Base-by-base conservation (phyloP, 805 yeast species). In the Yamadazyma philogaea region DNA sequence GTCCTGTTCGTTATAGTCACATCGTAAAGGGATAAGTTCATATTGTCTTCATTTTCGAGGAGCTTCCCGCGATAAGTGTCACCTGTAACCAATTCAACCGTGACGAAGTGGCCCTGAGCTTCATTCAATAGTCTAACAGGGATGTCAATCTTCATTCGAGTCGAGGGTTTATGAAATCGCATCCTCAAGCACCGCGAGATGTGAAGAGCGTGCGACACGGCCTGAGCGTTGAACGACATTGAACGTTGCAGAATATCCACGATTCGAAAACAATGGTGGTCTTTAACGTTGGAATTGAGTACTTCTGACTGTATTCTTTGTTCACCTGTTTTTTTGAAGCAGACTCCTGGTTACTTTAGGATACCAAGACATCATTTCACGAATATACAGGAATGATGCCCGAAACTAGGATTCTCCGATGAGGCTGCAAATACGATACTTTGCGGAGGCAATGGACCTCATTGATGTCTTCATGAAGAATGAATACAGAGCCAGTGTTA, bases 91-190 rank as follows among this genome's bases (percentile, higher is more conserved):
- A 91, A 76, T 60, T 91, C 99, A 14, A 91, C 60, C 1, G 95
- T 79, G 7, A 91, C 81, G 3, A 81, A 68, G 58, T 91, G 98
- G 37, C 97, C 96, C 71, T 83, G 75, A 1, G 96, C 86, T 64
- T 90, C 99, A 57, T 80, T 85, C 38, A 91, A 72, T 19, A 91
- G 81, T 62, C 88, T 84, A 15, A 89, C 81, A 2, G 98, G 98
- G 26, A 88, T 79, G 30, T 89, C 85, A 46, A 83, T 73, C 32
- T 79, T 76, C 16, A 31, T n/a, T 35, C n/a, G 36, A 30, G 19
- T 20, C 22, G 21, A 12, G 22, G 7, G 26, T 24, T 24, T 24
- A 24, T 24, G 12, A 24, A 24, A 24, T 24, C 26, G 26, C 26
- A 22, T 7, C 26, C 28, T 24, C 28, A 7, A 24, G 28, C 28